These are phyloP conservation scores for Fonsecaea pugnacius DNA, from an alignment of 2,329 filamentous ascomycete genomes.

Conservation along the genomic window DNA sequence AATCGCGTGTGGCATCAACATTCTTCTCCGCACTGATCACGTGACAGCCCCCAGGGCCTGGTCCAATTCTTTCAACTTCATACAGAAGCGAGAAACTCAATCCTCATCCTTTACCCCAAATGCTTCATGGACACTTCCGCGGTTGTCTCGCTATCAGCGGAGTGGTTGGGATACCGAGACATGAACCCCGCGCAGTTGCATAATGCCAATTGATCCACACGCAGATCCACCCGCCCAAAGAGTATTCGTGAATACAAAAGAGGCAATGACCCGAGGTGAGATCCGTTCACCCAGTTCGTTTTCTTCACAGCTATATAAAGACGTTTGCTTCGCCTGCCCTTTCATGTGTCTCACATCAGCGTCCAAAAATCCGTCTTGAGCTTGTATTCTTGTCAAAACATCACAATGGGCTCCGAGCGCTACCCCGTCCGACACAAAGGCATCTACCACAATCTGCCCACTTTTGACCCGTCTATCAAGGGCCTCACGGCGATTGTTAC, in stretches of 20 bases:
- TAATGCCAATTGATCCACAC: background rate
- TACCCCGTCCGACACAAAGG: constrained; percentile 40
- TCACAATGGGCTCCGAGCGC: constrained; percentile 37
- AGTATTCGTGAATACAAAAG: background rate
- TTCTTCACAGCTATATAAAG: constrained; percentile 1
- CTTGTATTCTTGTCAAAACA: background rate
- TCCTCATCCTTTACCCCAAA: background rate
- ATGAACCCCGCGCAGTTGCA: background rate
- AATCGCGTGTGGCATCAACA: background rate
- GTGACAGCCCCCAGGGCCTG: background rate
- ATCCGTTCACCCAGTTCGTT: constrained; percentile 1
- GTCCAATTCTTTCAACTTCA: background rate
- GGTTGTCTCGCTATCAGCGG: background rate
- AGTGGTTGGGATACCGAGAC: background rate
- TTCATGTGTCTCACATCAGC: background rate
- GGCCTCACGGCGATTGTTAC: constrained; percentile 58
- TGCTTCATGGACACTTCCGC: background rate
- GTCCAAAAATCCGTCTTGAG: background rate
- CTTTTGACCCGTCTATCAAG: constrained; percentile 49
- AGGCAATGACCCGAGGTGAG: constrained; percentile 7
- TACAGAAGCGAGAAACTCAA: background rate
- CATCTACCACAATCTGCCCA: constrained; percentile 58
- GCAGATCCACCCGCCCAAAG: no score
- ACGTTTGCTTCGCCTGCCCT: background rate
- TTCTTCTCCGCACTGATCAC: background rate